Evolutionary conservation across 1,284 basidiomycete species (phyloP).

Genomic region (Heliocybe sulcata): DNA sequence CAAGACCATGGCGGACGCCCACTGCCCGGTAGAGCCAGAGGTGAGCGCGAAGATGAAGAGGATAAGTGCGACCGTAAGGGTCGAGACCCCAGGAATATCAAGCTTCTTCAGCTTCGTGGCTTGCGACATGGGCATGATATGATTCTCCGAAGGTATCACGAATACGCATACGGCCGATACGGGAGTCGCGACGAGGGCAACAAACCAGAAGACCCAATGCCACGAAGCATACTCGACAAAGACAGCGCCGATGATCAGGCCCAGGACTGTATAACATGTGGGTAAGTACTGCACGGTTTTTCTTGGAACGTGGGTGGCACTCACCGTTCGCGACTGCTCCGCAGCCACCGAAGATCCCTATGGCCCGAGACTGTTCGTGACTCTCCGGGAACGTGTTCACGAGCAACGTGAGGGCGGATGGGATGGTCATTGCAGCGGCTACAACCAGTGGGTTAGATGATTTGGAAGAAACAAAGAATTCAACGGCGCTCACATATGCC

Average conservation of each 20-base stretch:
- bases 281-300: background rate
- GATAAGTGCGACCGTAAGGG: conserved; percentile 30
- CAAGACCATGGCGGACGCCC: conserved; percentile 32
- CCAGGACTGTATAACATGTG: conserved; percentile 22
- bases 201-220: conserved; percentile 30
- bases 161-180: conserved; percentile 19
- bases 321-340: conserved; percentile 37
- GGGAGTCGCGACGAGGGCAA: conserved; percentile 23
- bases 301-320: conserved; percentile 7
- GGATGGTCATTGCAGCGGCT: conserved; percentile 38
- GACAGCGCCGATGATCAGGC: conserved; percentile 35
- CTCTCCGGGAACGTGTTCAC: conserved; percentile 38
- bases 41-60: conserved; percentile 44
- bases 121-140: background rate
- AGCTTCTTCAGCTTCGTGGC: conserved; percentile 23
- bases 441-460: background rate
- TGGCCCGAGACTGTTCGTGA: conserved; percentile 34
- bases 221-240: conserved; percentile 26
- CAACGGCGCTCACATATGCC: conserved; percentile 29
- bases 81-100: conserved; percentile 30
- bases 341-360: conserved; percentile 36
- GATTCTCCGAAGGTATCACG: conserved; percentile 18
- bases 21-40: conserved; percentile 34
- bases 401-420: conserved; percentile 38
- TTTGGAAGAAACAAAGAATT: background rate